Percentiles rank a stretch among this genome's conserved stretches.
Evolutionary conservation across 495 filamentous ascomycete species (phyloP).

Genomic region (Penicillium crystallinum): DNA sequence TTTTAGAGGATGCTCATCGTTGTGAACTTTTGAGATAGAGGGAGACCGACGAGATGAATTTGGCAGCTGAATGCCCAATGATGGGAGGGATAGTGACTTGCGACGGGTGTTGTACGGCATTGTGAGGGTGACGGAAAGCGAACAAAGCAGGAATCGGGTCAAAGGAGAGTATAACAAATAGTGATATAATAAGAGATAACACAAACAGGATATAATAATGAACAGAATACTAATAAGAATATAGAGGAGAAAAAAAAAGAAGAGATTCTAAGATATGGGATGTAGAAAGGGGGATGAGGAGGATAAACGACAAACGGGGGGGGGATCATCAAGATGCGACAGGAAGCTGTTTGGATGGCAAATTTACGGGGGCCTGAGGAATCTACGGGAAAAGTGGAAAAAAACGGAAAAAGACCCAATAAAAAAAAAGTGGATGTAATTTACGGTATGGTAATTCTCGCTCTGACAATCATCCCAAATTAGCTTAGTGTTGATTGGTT

Average conservation of each 20-base stretch:
- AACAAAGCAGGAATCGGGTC: slow-evolving; percentile 4
- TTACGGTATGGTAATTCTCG: slow-evolving; percentile 2
- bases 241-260: slow-evolving; percentile 25
- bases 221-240: slow-evolving; percentile 19
- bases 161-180: slow-evolving; percentile 16
- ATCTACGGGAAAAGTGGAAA: slow-evolving; percentile 8
- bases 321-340: slow-evolving; percentile 22
- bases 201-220: slow-evolving; percentile 16
- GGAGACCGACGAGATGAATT: slow-evolving; percentile 69
- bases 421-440: neutral
- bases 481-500: slow-evolving; percentile 7
- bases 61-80: slow-evolving; percentile 88
- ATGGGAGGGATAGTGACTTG: slow-evolving; percentile 91
- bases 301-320: slow-evolving; percentile 2
- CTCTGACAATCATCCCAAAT: neutral
- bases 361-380: slow-evolving; percentile 23
- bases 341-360: slow-evolving; percentile 12
- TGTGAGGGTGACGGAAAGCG: slow-evolving; percentile 21
- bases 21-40: slow-evolving; percentile 50
- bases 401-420: slow-evolving; percentile 1
- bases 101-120: slow-evolving; percentile 98
- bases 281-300: slow-evolving; percentile 11
- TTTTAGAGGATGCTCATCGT: slow-evolving; percentile 63
- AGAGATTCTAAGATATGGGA: slow-evolving; percentile 12
- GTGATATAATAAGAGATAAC: slow-evolving; percentile 27